Evolutionary conservation across 2,329 filamentous ascomycete genomes (phyloP), one percentile per base, ranked within the genome.

Genomic region (Talaromyces sp.): DNA sequence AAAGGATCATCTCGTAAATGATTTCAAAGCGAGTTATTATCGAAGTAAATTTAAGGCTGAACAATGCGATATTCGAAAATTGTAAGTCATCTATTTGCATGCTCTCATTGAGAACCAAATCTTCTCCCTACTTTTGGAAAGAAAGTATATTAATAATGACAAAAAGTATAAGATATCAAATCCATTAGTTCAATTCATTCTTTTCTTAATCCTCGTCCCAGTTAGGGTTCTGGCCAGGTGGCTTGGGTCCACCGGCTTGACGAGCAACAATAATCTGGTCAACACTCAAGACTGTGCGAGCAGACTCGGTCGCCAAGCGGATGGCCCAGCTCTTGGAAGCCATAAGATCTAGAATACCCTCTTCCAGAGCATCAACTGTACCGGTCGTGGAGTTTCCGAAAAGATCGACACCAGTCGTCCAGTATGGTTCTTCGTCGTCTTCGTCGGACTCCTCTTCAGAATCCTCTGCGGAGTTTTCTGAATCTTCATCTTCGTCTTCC

Each of bases 201-300:
- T 27, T 13, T 7, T 48, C 22, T 27, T 79, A 83, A 74, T 90
- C 88, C 73, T 89, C 86, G 76, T 90, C 88, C 88, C 88, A 89
- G 74, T 87, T 87, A 54, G 93, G 90, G 81, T 97, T 97, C 71
- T 93, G 95, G 56, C 91, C 93, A 35, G 95, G 95, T 64, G 94
- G 94, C 85, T 99, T 99, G 24, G 96, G 95, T 43, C 95, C 95
- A 75, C 95, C 95, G 57, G 96, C 95, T 82, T 98, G 95, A 81
- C 94, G 88, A 68, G 96, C 93, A 65, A 99, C 95, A 76, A 99
- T 99, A 75, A 99, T 99, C 82, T 99, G 96, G 80, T 99, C 95
- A 45, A 99, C 95, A 57, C 93, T 96, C 69, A 99, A 83, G 35
- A 99, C 90, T 57, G 95, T 99, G 73, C 95, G 87, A 62, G 93